Evolutionary conservation across 179 eudicot genomes (phyloP), one percentile per base, ranked within the genome.

Genomic region (Spinacia oleracea): DNA sequence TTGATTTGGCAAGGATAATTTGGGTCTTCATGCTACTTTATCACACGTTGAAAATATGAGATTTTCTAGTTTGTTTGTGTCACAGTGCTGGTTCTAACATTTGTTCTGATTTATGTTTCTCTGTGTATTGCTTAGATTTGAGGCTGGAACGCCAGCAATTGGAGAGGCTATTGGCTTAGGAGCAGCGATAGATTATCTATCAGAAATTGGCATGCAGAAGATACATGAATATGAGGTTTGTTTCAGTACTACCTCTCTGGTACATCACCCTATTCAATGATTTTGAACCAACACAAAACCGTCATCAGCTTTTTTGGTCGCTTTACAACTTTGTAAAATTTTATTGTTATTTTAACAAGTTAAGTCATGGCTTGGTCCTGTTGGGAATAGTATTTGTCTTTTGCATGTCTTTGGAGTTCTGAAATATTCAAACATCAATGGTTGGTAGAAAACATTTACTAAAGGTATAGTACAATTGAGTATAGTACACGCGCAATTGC

Each of bases 141-240:
- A 96, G 86, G 99, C 99, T 78, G 99, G 98, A 73, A 96, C 99
- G 31, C 99, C 98, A 32, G 99, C 99, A 34, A 95, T 95, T 83
- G 98, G 94, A 77, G 98, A 89, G 85, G 97, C 97, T 69, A 91
- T 96, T 87, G 99, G 99, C 53, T 86, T 96, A 71, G 99, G 99
- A 81, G 97, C 94, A 48, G 98, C 99, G 55, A 88, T 96, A 76
- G 99, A 96, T 84, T 96, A 96, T 88, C 83, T 96, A 9, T 96
- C 94, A 48, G 89, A 79, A 78, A 93, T 96, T 70, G 99, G 99
- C 84, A 96, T 96, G 99, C 96, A 92, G 82, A 89, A 85, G 88
- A 93, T 96, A 77, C 98, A 96, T 82, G 96, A 90, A 79, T 96
- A 96, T 72, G 99, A 96, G 98, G 98, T 93, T 73, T 80, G 81